A percentile compares a stretch with the other conserved stretches of the same genome.
phyloP scores from a whole-genome alignment of 2,329 filamentous ascomycete species.

The Ascochyta clinopodiicola region DNA sequence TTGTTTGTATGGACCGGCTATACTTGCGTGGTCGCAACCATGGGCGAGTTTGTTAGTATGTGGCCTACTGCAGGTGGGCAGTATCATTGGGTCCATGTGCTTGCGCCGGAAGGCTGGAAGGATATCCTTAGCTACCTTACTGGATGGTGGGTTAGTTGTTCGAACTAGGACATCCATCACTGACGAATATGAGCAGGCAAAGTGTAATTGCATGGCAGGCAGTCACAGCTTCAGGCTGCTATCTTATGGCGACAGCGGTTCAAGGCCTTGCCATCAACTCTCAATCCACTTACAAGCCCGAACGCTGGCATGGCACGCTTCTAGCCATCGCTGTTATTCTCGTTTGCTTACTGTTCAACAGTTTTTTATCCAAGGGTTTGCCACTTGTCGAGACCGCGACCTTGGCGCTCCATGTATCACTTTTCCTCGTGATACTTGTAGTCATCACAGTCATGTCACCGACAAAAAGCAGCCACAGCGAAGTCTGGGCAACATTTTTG shows the following conservation, averaged over 20 bases:
- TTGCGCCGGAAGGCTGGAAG: conserved; percentile 35
- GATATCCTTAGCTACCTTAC: conserved; percentile 4
- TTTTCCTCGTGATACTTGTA: conserved; percentile 54
- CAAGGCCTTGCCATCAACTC: conserved; percentile 40
- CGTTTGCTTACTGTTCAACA: conserved; percentile 45
- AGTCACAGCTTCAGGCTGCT: conserved; percentile 24
- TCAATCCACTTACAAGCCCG: conserved; percentile 12
- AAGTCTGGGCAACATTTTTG: conserved; percentile 53
- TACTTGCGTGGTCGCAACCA: conserved; percentile 19
- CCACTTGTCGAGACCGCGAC: conserved; percentile 1
- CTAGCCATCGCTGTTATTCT: conserved; percentile 18
- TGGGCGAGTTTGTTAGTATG: conserved; percentile 21
- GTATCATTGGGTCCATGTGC: conserved; percentile 43
- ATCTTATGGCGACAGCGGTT: conserved; percentile 21
- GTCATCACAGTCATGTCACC: conserved; percentile 55
- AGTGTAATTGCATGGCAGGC: conserved; percentile 47
- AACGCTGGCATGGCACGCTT: not conserved
- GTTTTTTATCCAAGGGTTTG: conserved; percentile 51
- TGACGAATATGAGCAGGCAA: conserved; percentile 45
- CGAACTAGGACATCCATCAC: not conserved
- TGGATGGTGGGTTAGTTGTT: not conserved
- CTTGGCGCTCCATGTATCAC: conserved; percentile 40
- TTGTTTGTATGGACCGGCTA: conserved; percentile 25
- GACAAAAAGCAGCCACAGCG: conserved; percentile 35
- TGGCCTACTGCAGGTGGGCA: conserved; percentile 1